These are phyloP conservation scores for Calonectria crousiana DNA, from an alignment of 2,329 filamentous ascomycete species.

Conservation along the genomic window DNA sequence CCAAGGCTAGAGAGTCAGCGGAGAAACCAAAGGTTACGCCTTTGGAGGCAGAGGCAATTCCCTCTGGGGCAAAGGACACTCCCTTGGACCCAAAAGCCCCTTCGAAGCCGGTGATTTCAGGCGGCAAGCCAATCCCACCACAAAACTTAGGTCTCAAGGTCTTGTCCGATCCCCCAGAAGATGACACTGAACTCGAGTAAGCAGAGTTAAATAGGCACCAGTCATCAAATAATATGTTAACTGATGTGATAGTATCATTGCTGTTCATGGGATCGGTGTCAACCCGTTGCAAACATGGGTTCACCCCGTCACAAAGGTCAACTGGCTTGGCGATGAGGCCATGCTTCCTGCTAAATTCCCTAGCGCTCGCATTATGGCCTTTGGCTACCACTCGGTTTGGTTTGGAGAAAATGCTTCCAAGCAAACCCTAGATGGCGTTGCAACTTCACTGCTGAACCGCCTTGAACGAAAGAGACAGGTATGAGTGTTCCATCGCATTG, in stretches of 20 bases:
- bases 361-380: slow-evolving; percentile 25
- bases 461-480: background rate
- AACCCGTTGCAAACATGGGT: slow-evolving; percentile 21
- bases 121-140: background rate
- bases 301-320: background rate
- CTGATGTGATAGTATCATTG: slow-evolving; percentile 6
- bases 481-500: background rate
- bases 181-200: slow-evolving; percentile 19
- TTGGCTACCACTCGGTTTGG: slow-evolving; percentile 28
- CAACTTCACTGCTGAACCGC: slow-evolving; percentile 2
- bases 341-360: slow-evolving; percentile 28
- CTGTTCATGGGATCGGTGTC: slow-evolving; percentile 27
- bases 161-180: background rate
- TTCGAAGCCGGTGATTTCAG: background rate
- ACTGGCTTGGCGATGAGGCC: slow-evolving; percentile 18
- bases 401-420: slow-evolving; percentile 19
- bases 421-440: slow-evolving; percentile 9
- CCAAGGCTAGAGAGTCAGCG: background rate
- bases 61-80: background rate
- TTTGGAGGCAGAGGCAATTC: background rate
- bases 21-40: background rate
- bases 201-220: background rate
- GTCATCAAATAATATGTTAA: background rate
- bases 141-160: slow-evolving; percentile 20
- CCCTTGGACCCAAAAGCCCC: background rate